Conservation (phyloP, 106 monocot genomes). For the Dioscorea dumetorum region DNA sequence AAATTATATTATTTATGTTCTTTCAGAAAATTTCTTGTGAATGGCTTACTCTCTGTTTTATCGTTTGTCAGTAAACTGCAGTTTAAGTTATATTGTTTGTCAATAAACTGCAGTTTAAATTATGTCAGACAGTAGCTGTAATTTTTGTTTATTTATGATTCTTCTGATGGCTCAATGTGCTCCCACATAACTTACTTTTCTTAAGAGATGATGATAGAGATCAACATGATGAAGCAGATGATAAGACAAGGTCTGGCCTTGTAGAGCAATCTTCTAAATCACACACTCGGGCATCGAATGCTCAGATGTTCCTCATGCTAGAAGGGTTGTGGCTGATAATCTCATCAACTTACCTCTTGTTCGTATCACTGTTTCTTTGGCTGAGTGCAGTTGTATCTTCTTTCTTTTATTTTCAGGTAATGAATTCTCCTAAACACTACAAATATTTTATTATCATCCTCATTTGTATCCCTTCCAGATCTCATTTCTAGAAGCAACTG, state of each 20-base stretch:
- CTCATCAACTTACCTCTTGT: constrained; percentile 73
- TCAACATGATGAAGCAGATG: constrained; percentile 24
- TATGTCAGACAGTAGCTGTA: neutral
- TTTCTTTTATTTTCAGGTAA: constrained; percentile 97
- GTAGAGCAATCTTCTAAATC: constrained; percentile 45
- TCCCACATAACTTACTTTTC: constrained; percentile 1
- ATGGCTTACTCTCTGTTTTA: too few relatives aligned
- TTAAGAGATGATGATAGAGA: constrained; percentile 26
- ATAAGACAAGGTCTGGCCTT: constrained; percentile 21
- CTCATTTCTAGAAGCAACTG: too few relatives aligned
- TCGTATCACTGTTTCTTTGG: constrained; percentile 78
- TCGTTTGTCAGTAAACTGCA: too few relatives aligned
- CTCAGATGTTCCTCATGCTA: constrained; percentile 47
- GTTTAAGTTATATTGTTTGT: too few relatives aligned
- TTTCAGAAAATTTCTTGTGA: too few relatives aligned
- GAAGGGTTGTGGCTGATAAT: constrained; percentile 83
- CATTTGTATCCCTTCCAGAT: too few relatives aligned
- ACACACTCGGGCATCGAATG: constrained; percentile 21
- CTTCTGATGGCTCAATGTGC: neutral
- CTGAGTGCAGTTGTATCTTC: constrained; percentile 96
- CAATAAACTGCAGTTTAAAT: too few relatives aligned
- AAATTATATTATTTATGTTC: too few relatives aligned
- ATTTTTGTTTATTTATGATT: neutral
- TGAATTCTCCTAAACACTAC: too few relatives aligned
- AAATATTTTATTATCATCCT: too few relatives aligned